Conservation (phyloP, 2,329 filamentous ascomycete genomes). For the Ilyonectria robusta region DNA sequence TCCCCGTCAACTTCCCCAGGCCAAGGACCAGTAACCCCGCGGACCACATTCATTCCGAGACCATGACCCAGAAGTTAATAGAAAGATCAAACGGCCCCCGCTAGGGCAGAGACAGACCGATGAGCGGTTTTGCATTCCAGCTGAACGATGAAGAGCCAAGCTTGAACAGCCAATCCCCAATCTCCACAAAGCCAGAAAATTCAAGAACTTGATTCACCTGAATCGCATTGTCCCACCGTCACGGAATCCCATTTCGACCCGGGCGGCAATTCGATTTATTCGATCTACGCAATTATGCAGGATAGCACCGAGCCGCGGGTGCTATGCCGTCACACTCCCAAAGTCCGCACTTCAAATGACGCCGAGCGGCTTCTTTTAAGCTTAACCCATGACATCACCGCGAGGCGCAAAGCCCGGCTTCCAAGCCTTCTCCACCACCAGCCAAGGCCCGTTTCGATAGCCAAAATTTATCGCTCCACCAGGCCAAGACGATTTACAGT, state of each 20-base stretch:
- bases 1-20: too few species aligned
- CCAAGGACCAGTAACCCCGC: too few species aligned
- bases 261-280: not conserved
- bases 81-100: too few species aligned
- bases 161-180: not conserved
- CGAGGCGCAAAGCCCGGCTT: not conserved
- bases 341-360: constrained; percentile 22
- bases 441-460: not conserved
- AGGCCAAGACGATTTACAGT: constrained; percentile 3
- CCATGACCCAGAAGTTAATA: too few species aligned
- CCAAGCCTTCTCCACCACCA: not conserved
- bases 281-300: constrained; percentile 17
- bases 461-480: constrained; percentile 7
- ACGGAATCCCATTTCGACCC: constrained; percentile 5
- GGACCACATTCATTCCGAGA: too few species aligned
- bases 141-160: not conserved
- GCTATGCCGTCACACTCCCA: constrained; percentile 37
- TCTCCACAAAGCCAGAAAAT: not conserved
- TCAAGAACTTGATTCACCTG: not conserved
- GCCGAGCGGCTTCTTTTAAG: constrained; percentile 38
- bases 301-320: constrained; percentile 35
- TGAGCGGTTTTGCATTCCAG: not conserved
- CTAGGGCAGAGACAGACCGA: not conserved
- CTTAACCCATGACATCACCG: constrained; percentile 47
- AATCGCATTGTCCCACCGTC: not conserved